Base-by-base conservation (phyloP, 352 stramenopile genomes). In the Pythium diclinum region DNA sequence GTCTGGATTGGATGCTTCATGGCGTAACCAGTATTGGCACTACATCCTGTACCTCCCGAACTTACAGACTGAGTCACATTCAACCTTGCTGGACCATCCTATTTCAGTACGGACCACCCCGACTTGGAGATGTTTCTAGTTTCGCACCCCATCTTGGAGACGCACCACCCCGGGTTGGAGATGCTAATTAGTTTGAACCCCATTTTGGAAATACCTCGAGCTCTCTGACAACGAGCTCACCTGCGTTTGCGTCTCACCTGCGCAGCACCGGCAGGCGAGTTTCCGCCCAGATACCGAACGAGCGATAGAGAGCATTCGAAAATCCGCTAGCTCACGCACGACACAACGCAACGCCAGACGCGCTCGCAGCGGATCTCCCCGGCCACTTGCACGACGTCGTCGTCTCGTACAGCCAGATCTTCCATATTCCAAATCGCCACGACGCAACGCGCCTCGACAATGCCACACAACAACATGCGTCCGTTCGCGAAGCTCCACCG, bases 201-300 rank as follows among this genome's bases (percentile, higher is more conserved):
- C n/a, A n/a, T n/a, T n/a, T n/a, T n/a, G n/a, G n/a, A n/a, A n/a
- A n/a, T n/a, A n/a, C n/a, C n/a, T n/a, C n/a, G 34, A 25, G 54
- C 54, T 49, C 42, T 49, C 42, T 49, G 17, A 28, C n/a, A n/a
- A 44, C n/a, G 33, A 28, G 32, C 42, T n/a, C 42, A 49, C 42
- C 42, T 49, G 42, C 19, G 42, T 40, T 40, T 40, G 34, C 34
- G 42, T 49, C 42, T 49, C 42, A 49, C 42, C 42, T 49, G 42
- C 42, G 13, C 42, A 3, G 42, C n/a, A 49, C 42, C 42, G 19
- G 42, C 42, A 49, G 42, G n/a, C n/a, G 42, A 49, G n/a, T 28
- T 19, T 40, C 10, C 34, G 34, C 42, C 42, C n/a, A 49, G 42
- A 14, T n/a, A n/a, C n/a, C n/a, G n/a, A n/a, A n/a, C n/a, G 4